Evolutionary conservation across 2,329 filamentous ascomycete genomes (phyloP).

Genomic region (Lecanoromycetidae sp.): DNA sequence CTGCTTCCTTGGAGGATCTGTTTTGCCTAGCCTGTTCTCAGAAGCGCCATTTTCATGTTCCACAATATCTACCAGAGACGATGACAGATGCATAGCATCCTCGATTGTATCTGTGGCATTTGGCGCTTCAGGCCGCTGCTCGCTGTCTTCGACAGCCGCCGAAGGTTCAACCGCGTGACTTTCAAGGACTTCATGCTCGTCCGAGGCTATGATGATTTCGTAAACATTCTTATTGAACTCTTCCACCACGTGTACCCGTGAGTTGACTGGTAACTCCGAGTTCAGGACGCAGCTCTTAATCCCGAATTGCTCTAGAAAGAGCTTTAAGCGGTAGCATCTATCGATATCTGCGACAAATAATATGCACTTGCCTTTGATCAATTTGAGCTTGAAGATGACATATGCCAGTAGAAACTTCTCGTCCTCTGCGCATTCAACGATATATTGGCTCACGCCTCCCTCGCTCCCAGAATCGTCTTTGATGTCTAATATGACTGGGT

Average conservation of each 20-base stretch:
- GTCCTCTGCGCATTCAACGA: constrained; percentile 84
- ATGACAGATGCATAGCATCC: neutral
- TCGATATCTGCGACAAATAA: constrained; percentile 80
- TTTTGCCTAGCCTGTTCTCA: neutral
- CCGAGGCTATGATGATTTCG: constrained; percentile 93
- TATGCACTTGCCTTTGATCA: constrained; percentile 86
- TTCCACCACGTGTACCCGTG: constrained; percentile 83
- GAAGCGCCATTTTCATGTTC: constrained; percentile 21
- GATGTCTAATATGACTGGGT: constrained; percentile 67
- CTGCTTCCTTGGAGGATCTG: constrained; percentile 7
- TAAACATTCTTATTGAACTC: constrained; percentile 96
- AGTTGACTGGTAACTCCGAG: constrained; percentile 87
- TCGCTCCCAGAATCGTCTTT: constrained; percentile 70
- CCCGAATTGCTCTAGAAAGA: constrained; percentile 94
- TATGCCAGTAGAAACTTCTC: constrained; percentile 92
- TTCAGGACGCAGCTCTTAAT: constrained; percentile 90
- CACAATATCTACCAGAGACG: constrained; percentile 3
- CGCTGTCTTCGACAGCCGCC: neutral
- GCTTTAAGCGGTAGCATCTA: constrained; percentile 77
- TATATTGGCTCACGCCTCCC: constrained; percentile 70
- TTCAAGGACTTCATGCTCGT: constrained; percentile 76
- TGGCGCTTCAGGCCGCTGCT: neutral
- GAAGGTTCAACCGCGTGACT: constrained; percentile 35
- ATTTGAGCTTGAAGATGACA: constrained; percentile 85
- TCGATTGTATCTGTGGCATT: neutral